Evolutionary conservation across 768 basidiomycete species (phyloP).

Genomic region (Pulveroboletus sp.): DNA sequence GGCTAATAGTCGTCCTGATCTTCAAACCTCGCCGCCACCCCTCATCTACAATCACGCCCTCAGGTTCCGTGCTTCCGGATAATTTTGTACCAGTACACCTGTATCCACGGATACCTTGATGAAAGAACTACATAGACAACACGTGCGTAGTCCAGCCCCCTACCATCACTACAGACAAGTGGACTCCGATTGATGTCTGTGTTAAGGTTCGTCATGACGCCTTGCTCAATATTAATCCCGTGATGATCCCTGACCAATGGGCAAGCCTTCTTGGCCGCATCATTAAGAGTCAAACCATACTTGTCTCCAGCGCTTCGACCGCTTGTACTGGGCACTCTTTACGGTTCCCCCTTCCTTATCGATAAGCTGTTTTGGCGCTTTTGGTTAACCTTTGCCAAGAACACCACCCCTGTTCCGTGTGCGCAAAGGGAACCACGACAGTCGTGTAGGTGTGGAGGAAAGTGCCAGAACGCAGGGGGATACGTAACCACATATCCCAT

Average conservation of each 20-base stretch:
- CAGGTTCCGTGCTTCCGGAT: constrained; percentile 27
- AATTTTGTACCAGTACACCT: constrained; percentile 28
- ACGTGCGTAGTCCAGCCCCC: constrained; percentile 7
- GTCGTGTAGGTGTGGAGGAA: background rate
- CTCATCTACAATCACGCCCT: constrained; percentile 25
- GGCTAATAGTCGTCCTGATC: constrained; percentile 80
- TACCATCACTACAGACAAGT: constrained; percentile 2
- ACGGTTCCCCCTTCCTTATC: constrained; percentile 12
- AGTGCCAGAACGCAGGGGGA: background rate
- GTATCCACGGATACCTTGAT: constrained; percentile 32
- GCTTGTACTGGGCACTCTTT: constrained; percentile 3
- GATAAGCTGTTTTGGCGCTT: constrained; percentile 14
- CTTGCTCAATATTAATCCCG: background rate
- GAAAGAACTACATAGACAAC: constrained; percentile 15
- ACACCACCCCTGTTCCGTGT: background rate
- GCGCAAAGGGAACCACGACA: background rate
- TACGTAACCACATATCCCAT: constrained; percentile 8
- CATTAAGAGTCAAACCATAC: constrained; percentile 1
- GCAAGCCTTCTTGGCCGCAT: constrained; percentile 7
- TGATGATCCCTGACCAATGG: constrained; percentile 8
- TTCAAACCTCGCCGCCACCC: constrained; percentile 78
- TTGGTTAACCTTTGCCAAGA: constrained; percentile 4
- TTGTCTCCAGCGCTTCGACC: constrained; percentile 7
- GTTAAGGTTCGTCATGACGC: constrained; percentile 17
- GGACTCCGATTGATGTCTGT: constrained; percentile 1